Percentiles rank a stretch among this genome's conserved stretches.
Conservation (phyloP, 225 moss, liverwort and hornwort genomes). For the Anthoceros angustus region DNA sequence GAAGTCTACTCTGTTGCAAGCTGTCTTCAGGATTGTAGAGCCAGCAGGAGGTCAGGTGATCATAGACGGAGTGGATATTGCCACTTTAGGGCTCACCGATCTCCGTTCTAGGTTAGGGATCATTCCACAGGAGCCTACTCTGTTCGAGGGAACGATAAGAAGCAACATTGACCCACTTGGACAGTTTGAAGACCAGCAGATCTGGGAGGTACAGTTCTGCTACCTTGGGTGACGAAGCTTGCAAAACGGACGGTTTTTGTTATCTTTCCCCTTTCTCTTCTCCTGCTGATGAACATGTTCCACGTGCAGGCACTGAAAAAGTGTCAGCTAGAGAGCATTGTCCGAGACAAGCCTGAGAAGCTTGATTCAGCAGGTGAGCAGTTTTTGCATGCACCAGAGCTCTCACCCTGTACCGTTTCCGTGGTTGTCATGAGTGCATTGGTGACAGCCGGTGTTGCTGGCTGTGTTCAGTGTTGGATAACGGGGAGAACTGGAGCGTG, state of each 20-base stretch:
- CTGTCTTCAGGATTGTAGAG: background rate
- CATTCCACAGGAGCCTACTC: constrained; percentile 1
- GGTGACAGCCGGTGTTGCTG: background rate
- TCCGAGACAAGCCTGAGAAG: background rate
- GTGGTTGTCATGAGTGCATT: background rate
- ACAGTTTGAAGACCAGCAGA: background rate
- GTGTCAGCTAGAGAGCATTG: background rate
- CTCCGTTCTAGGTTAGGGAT: background rate
- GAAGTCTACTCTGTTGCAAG: background rate
- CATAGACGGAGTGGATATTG: background rate
- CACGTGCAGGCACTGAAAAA: background rate
- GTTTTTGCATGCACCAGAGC: background rate
- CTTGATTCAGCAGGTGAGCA: constrained; percentile 1
- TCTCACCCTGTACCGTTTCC: background rate
- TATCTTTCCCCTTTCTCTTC: background rate
- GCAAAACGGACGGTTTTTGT: no score
- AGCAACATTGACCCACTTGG: constrained; percentile 1
- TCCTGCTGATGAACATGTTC: background rate
- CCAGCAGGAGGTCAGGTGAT: background rate
- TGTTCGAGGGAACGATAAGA: background rate
- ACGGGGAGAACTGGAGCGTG: constrained; percentile 4
- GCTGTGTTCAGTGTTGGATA: background rate
- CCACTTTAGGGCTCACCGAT: background rate
- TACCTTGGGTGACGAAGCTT: background rate
- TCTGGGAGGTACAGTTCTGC: background rate